Base-by-base conservation (phyloP, 78 protist genomes). In the Monosiga brevicollis region DNA sequence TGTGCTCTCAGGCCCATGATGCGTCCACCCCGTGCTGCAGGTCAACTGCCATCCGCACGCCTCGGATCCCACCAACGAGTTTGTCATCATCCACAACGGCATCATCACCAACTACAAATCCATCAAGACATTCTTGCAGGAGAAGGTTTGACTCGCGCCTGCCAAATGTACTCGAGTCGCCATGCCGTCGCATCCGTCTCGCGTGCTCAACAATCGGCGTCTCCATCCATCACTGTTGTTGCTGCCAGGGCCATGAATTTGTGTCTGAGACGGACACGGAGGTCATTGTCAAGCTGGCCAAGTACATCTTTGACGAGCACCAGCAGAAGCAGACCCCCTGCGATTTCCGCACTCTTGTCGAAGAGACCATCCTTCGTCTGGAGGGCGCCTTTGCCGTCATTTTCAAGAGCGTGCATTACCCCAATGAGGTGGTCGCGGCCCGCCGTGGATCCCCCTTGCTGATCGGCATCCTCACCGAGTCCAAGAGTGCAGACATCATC, bases 251-350 rank as follows among this genome's bases (percentile, higher is more conserved):
- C 36, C 41, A 42, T 75, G 74, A 0, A 3, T 82, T 89, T 62
- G 10, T 24, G 73, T 72, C 89, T 6, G 98, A 97, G 40, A 97
- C 99, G 29, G 99, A 97, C 90, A 95, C 99, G 2, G 99, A 96
- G 91, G 93, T 90, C 74, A 86, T 95, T 73, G 95, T 95, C 79
- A 86, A 92, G 89, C 91, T 95, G 40, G 75, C 86, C 84, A n/a
- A 84, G 84, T 78, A 76, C 80, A 3, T 74, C 42, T 86, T 83
- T 75, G 81, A 75, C 70, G 26, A 9, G 41, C 55, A 84, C 32
- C 38, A 10, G 34, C 37, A 37, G 9, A 35, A 71, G 77, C 73
- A 72, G 36, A 11, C 15, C 41, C 22, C 42, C 76, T 84, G n/a
- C n/a, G n/a, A n/a, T n/a, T n/a, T 84, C 82, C 38, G 82, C 23